Base-by-base conservation (phyloP, 345 rosid species). In the Isatis tinctoria region DNA sequence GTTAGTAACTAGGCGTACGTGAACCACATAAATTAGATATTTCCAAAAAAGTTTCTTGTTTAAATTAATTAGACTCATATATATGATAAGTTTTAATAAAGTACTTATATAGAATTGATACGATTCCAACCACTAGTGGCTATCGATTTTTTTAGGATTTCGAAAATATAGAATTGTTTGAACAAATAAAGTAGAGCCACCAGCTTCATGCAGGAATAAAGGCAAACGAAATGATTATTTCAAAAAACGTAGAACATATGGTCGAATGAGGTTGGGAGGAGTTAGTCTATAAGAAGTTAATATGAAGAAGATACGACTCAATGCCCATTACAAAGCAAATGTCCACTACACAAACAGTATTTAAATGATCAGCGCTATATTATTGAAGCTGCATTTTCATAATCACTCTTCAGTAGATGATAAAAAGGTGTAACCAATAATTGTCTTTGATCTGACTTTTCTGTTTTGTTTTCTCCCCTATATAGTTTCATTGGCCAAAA, bases 271-370 rank as follows among this genome's bases (percentile, higher is more conserved):
- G 44, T 71, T 8, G 18, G 24, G 5, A 59, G 14, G 3, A 45
- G 0, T 22, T 45, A 41, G 4, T 10, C 54, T n/a, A 41, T 9
- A 30, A 22, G 14, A 57, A 57, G 33, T 45, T 59, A 20, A 60
- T 49, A 52, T 41, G 11, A 53, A 32, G 56, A 64, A 43, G 57
- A 65, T 65, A 73, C 48, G 65, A 65, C 10, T 44, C 43, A 43
- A 54, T 58, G 47, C 48, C 77, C 70, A 73, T 27, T 53, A 63
- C 70, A 73, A 53, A 52, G n/a, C 2, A 54, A 61, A 18, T 24
- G 32, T 72, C 69, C 63, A 62, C 63, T 41, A 72, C 53, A 20
- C 1, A 69, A 6, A 60, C 27, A 67, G 27, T 33, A 60, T 51
- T 56, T 58, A 45, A 45, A 22, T 64, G 4, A 39, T 30, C 44